These are phyloP conservation scores for Botrytis squamosa DNA, from an alignment of 2,329 filamentous ascomycete species.

Conservation along the genomic window DNA sequence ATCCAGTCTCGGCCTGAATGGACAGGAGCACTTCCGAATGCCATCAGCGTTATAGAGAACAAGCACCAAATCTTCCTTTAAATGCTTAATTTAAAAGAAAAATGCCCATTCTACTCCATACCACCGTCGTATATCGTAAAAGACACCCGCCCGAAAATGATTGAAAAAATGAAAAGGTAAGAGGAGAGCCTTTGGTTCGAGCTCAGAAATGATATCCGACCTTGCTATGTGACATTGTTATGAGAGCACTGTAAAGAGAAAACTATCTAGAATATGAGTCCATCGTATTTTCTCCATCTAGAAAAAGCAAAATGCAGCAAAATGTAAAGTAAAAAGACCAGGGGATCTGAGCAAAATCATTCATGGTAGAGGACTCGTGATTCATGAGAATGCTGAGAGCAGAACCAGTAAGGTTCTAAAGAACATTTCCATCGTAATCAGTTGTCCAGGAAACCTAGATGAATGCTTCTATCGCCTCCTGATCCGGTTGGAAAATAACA, in stretches of 20 bases:
- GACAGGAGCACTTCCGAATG: slow-evolving; percentile 42
- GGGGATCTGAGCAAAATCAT: too few species aligned
- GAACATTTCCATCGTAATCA: slow-evolving; percentile 40
- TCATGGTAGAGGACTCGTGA: slow-evolving; percentile 27
- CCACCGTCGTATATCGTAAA: slow-evolving; percentile 21
- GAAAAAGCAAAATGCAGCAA: slow-evolving; percentile 23
- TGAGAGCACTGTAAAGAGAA: too few species aligned
- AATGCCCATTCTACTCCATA: slow-evolving; percentile 29
- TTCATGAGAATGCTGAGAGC: slow-evolving; percentile 32
- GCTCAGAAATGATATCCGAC: slow-evolving; percentile 24
- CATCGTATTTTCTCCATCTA: slow-evolving; percentile 38
- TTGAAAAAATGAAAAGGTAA: slow-evolving; percentile 30
- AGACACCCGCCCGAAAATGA: slow-evolving; percentile 35
- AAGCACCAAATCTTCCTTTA: slow-evolving; percentile 29
- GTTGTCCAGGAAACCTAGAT: too few species aligned
- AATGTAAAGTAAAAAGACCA: too few species aligned
- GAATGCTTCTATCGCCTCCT: slow-evolving; percentile 15
- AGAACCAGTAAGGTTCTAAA: slow-evolving; percentile 32
- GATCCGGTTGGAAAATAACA: too few species aligned
- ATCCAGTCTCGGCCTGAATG: slow-evolving; percentile 37
- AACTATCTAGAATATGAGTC: slow-evolving; percentile 29
- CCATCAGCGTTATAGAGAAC: slow-evolving; percentile 38
- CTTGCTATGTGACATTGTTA: slow-evolving; percentile 24
- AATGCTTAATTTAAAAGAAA: slow-evolving; percentile 25
- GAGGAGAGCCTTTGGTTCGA: slow-evolving; percentile 25